Percentiles rank a stretch among this genome's conserved stretches.
phyloP scores from a whole-genome alignment of 2,329 filamentous ascomycete species.

The Penicillium sumatraense region DNA sequence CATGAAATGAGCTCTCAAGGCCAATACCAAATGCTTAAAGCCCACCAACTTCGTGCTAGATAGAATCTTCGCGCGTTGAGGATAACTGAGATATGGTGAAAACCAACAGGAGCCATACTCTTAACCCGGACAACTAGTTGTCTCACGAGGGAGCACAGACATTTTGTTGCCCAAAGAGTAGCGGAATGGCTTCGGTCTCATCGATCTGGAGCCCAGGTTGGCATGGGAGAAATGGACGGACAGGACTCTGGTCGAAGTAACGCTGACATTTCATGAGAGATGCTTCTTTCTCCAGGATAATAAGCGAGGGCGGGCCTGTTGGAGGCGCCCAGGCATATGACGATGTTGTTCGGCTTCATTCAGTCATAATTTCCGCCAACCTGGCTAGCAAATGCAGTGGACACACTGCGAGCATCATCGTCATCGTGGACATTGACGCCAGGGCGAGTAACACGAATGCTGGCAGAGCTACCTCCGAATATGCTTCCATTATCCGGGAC shows the following conservation, averaged over 20 bases:
- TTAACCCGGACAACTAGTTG: constrained; percentile 7
- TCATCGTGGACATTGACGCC: constrained; percentile 69
- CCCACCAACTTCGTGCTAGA: constrained; percentile 11
- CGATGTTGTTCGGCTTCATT: constrained; percentile 31
- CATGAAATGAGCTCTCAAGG: neutral
- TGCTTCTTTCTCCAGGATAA: constrained; percentile 17
- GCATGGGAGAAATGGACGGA: constrained; percentile 22
- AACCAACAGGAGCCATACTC: constrained; percentile 13
- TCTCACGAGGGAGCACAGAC: constrained; percentile 11
- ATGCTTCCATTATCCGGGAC: constrained; percentile 65
- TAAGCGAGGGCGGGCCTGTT: constrained; percentile 19
- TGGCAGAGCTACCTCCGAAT: constrained; percentile 64
- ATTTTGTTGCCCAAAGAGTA: constrained; percentile 9
- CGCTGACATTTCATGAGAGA: constrained; percentile 23
- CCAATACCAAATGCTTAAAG: constrained; percentile 11
- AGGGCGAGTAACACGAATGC: constrained; percentile 53
- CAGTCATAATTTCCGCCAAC: constrained; percentile 72
- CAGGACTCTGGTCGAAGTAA: constrained; percentile 24
- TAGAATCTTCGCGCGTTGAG: constrained; percentile 11
- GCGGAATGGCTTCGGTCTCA: constrained; percentile 14
- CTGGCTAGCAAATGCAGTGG: constrained; percentile 95
- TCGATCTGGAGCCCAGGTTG: constrained; percentile 20
- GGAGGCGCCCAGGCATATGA: constrained; percentile 18
- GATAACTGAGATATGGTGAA: constrained; percentile 10
- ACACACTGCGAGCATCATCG: constrained; percentile 86